Evolutionary conservation across 2,329 filamentous ascomycete species (phyloP), one percentile per base, ranked within the genome.

Genomic region (Microdochium bolleyi): DNA sequence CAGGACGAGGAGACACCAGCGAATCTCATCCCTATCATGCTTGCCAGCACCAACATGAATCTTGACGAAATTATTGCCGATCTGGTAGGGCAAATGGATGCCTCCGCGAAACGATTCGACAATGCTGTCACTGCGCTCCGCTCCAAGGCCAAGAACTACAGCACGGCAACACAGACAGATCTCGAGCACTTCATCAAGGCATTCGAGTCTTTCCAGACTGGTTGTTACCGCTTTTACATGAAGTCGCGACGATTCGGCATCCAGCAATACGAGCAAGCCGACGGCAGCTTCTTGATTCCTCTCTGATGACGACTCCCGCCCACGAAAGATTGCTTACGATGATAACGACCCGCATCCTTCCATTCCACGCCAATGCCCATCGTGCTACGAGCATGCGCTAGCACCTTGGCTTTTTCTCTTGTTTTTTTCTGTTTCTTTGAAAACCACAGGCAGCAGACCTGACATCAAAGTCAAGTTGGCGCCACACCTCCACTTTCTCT

Each of bases 121-220:
- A 41, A 24, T 13, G 57, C 57, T 4, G 55, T 52, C 7, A 49
- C 49, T 8, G 54, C 55, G 13, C 55, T 58, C 19, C 54, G 55
- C 9, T 44, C 49, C 8, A 56, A 56, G 41, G 53, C 51, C 16
- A n/a, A 41, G 3, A 22, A 38, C 14, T 54, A 56, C 21, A 37
- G 54, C n/a, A 24, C 41, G 9, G 25, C 3, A 2, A 50, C 52
- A 4, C 54, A 51, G 30, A 44, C 24, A 27, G 30, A 55, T 4
- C 44, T 56, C 38, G 50, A 51, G 0, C 54, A 52, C 44, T 58
- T 58, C 24, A 56, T 58, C 48, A 51, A 48, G 16, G 37, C 57
- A 1, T 58, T 57, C 24, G 57, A 58, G 41, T 52, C 53, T 19
- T 58, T 58, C n/a, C 57, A 58, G 44, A 58, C 57, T 3, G 57